phyloP scores from a whole-genome alignment of 768 basidiomycete genomes.

The Russula olivacea region DNA sequence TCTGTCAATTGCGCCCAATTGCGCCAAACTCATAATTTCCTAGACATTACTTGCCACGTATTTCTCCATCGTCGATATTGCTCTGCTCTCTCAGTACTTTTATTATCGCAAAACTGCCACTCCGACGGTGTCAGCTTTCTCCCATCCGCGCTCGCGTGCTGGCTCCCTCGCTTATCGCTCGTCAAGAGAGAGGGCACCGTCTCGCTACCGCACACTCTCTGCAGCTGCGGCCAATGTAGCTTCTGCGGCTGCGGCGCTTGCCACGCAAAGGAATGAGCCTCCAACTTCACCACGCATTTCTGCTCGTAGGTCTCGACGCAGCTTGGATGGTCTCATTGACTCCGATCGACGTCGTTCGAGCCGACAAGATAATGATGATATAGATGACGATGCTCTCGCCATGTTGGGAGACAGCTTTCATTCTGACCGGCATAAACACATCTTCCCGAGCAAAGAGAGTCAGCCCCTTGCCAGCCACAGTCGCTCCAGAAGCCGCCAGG shows the following conservation, averaged over 20 bases:
- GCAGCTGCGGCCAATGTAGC: constrained; percentile 68
- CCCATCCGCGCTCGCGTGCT: constrained; percentile 40
- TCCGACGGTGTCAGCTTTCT: constrained; percentile 32
- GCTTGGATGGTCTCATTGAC: constrained; percentile 29
- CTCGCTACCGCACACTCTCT: constrained; percentile 65
- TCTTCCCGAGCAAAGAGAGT: constrained; percentile 66
- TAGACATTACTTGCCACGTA: constrained; percentile 90
- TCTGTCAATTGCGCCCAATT: constrained; percentile 23
- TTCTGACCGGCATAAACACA: constrained; percentile 51
- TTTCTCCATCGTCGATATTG: constrained; percentile 78
- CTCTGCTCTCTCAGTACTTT: constrained; percentile 71
- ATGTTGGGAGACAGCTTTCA: constrained; percentile 69
- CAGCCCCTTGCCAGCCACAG: constrained; percentile 30
- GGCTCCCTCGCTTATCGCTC: constrained; percentile 38
- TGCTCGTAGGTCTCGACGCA: constrained; percentile 33
- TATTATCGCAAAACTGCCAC: constrained; percentile 52
- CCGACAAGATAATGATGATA: constrained; percentile 40
- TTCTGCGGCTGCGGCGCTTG: constrained; percentile 56
- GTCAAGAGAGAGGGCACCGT: constrained; percentile 48
- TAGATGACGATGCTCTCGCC: constrained; percentile 48
- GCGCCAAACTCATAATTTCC: constrained; percentile 7
- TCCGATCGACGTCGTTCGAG: constrained; percentile 21
- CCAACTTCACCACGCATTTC: constrained; percentile 12
- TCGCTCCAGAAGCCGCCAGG: constrained; percentile 32
- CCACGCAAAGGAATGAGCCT: constrained; percentile 51